Evolutionary conservation across 257 asterid species (phyloP), one percentile per base, ranked within the genome.

Genomic region (Solanum ossicruentum): DNA sequence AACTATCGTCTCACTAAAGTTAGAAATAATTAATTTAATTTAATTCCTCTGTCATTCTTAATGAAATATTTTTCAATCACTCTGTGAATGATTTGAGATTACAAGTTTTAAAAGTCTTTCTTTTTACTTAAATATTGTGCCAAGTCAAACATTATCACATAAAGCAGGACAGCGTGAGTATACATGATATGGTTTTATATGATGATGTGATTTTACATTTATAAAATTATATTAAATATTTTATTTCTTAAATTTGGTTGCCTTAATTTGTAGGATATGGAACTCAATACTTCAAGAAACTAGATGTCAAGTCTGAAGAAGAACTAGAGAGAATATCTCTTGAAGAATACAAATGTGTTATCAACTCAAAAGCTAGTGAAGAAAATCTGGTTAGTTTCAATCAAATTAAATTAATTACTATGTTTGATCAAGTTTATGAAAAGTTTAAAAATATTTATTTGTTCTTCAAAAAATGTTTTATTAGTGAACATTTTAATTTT

Each of bases 341-440:
- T 1, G 89, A 80, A n/a, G 87, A 89, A 67, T 86, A 92, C 86
- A 92, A 71, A 67, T 84, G 86, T 70, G 86, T 93, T 77, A 85
- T 92, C 60, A 90, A 94, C 90, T 92, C 98, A 2, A 93, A 94
- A 87, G 87, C 69, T 87, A 89, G 1, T 66, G 97, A 92, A 90
- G 97, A 94, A 80, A 85, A 77, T 84, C 85, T 94, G 95, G 99
- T 95, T 45, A 85, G 96, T 75, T 2, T 0, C 3, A 56, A 58
- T n/a, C 13, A 45, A 67, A 32, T 67, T 28, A 28, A 28, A 65
- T 26, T 66, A 28, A 15, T 66, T 28, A 12, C 1, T 4, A 36
- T 28, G 16, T 66, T 66, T 11, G 45, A n/a, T 3, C 73, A 66
- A 65, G 3, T 12, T 6, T 65, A 26, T 12, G 5, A 65, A 8